These are phyloP conservation scores for Glycyrrhiza uralensis DNA, from an alignment of 306 rosid species.

Conservation along the genomic window DNA sequence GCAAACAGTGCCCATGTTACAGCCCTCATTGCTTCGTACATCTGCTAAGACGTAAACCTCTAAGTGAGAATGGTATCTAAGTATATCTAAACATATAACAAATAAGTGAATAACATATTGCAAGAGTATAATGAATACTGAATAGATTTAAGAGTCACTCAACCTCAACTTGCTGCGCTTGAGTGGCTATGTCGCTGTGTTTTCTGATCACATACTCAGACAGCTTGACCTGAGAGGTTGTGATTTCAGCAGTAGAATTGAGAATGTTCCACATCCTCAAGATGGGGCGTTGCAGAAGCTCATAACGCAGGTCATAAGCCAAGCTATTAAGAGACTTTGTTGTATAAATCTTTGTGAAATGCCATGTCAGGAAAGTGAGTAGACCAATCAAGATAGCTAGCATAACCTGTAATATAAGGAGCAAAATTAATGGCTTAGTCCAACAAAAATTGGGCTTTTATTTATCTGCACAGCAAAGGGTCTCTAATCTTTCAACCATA, in stretches of 20 bases:
- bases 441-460: constrained; percentile 2
- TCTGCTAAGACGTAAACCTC: constrained; percentile 64
- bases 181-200: constrained; percentile 60
- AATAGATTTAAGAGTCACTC: neutral
- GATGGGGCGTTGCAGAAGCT: constrained; percentile 91
- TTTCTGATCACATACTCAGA: constrained; percentile 78
- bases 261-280: constrained; percentile 96
- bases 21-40: constrained; percentile 83
- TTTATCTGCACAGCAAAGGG: neutral
- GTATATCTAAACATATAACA: neutral
- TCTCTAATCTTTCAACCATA: neutral
- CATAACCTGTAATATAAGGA: constrained; percentile 76
- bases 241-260: constrained; percentile 88
- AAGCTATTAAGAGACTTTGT: constrained; percentile 75
- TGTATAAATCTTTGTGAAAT: constrained; percentile 87
- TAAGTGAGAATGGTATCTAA: neutral
- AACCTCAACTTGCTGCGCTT: constrained; percentile 87
- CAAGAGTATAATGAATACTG: constrained; percentile 3
- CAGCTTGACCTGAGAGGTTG: constrained; percentile 77
- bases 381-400: constrained; percentile 90
- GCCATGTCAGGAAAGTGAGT: constrained; percentile 92
- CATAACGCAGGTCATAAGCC: constrained; percentile 90
- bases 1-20: constrained; percentile 92
- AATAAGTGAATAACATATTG: neutral
- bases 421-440: neutral